phyloP scores from a whole-genome alignment of 2,329 filamentous ascomycete genomes.

The Aspergillus tanneri region DNA sequence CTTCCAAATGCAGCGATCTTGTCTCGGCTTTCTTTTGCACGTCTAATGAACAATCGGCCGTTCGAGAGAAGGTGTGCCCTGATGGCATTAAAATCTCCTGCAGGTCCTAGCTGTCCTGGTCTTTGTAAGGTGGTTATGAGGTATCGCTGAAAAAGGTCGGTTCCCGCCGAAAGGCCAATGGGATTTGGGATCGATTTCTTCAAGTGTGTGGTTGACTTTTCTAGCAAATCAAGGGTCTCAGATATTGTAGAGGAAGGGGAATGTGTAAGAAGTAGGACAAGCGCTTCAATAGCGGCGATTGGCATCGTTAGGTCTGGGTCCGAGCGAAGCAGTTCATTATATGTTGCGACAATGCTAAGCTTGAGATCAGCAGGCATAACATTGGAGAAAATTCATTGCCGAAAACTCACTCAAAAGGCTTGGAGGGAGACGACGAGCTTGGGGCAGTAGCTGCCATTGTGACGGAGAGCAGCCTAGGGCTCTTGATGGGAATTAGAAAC shows the following conservation, averaged over 20 bases:
- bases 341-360: constrained; percentile 61
- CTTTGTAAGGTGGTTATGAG: constrained; percentile 71
- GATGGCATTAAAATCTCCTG: constrained; percentile 76
- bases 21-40: constrained; percentile 80
- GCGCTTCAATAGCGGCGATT: constrained; percentile 86
- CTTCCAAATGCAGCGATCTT: constrained; percentile 78
- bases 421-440: constrained; percentile 24
- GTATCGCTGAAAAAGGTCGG: constrained; percentile 93
- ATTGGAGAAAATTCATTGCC: neutral
- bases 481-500: neutral
- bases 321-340: constrained; percentile 61
- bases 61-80: constrained; percentile 81
- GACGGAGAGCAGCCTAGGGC: constrained; percentile 7
- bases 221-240: constrained; percentile 86
- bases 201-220: constrained; percentile 72
- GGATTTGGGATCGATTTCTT: constrained; percentile 80
- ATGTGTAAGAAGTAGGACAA: constrained; percentile 80
- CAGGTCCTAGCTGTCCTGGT: constrained; percentile 51
- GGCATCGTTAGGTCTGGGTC: constrained; percentile 92
- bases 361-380: constrained; percentile 1
- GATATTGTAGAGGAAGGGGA: constrained; percentile 82
- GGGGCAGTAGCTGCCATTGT: constrained; percentile 32
- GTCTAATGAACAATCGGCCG: constrained; percentile 78
- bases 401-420: constrained; percentile 41
- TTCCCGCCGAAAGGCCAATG: constrained; percentile 87